Conservation (phyloP, 129 eudicot species). For the Solidago caesia region DNA sequence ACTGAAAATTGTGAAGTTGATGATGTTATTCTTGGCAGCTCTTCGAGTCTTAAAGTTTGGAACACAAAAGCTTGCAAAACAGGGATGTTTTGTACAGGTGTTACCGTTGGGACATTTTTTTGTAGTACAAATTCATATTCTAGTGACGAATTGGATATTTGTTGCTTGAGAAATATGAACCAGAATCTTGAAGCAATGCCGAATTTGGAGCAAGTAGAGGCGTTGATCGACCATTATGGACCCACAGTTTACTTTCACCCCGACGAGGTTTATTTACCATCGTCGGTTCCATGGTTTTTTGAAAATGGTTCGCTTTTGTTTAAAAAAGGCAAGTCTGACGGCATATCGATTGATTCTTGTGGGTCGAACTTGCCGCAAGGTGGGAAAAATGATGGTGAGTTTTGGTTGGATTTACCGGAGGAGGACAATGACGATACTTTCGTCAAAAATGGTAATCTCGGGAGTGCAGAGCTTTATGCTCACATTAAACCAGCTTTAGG, state of each 20-base stretch:
- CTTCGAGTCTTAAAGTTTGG: constrained; percentile 51
- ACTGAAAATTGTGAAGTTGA: constrained; percentile 54
- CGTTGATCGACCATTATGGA: constrained; percentile 80
- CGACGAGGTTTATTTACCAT: constrained; percentile 71
- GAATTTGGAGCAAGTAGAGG: constrained; percentile 69
- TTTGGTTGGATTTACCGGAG: constrained; percentile 79
- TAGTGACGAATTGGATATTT: constrained; percentile 37
- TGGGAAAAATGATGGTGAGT: constrained; percentile 71
- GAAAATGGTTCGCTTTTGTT: constrained; percentile 74
- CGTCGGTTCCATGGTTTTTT: constrained; percentile 87
- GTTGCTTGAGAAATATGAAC: constrained; percentile 65
- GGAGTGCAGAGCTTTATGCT: constrained; percentile 73
- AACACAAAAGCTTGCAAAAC: constrained; percentile 64
- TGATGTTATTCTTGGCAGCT: constrained; percentile 35
- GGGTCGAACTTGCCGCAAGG: constrained; percentile 77
- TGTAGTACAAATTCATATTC: constrained; percentile 39
- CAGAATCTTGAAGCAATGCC: constrained; percentile 64
- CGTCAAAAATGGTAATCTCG: constrained; percentile 62
- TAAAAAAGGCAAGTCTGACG: constrained; percentile 43
- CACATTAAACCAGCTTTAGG: constrained; percentile 87
- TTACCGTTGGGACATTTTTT: constrained; percentile 78
- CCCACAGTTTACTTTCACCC: constrained; percentile 90
- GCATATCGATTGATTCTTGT: constrained; percentile 44
- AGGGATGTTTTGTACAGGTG: constrained; percentile 79
- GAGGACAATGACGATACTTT: constrained; percentile 24